Evolutionary conservation across 495 filamentous ascomycete genomes (phyloP), one percentile per base, ranked within the genome.

Genomic region (Aspergillus mulundensis): DNA sequence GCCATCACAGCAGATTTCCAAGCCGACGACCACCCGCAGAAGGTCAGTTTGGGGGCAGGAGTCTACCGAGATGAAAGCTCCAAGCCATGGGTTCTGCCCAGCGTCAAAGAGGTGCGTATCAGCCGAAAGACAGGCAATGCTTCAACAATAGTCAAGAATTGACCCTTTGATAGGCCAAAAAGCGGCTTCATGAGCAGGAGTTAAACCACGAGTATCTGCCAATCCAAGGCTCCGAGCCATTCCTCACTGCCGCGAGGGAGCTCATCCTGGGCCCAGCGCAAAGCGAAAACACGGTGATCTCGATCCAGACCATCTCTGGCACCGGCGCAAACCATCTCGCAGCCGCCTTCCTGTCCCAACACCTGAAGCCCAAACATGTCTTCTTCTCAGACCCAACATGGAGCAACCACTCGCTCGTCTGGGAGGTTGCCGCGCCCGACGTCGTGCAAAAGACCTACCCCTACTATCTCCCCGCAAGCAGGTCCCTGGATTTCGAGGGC

Each of bases 251-350:
- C 25, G 25, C 25, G 3, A 28, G 25, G 8, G 25, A 8, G 25
- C 25, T 28, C 8, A 28, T 28, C 25, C 25, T 28, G 25, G 25
- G 25, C 3, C 41, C 44, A 43, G 49, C 40, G 48, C 5, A 7
- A 28, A 10, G 18, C 15, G 34, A 45, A 34, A 32, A 36, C 21
- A 49, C 52, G 6, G 59, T 70, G 21, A 51, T 47, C 12, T 66
- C 61, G 21, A 58, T 70, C 1, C 87, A 90, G 67, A 90, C 90
- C 59, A 86, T 95, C 70, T 92, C 89, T 36, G 90, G 90, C 54
- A 95, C 90, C 16, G 90, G 90, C 49, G 88, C 90, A 21, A 82
- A 91, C 21, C 87, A 91, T 59, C 71, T 94, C 5, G 90, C 86
- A 47, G 89, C 85, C 44, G 78, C 86, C 54, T 91, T 95, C 74